Base-by-base conservation (phyloP, 768 basidiomycete genomes). In the Leccinum variicolor region DNA sequence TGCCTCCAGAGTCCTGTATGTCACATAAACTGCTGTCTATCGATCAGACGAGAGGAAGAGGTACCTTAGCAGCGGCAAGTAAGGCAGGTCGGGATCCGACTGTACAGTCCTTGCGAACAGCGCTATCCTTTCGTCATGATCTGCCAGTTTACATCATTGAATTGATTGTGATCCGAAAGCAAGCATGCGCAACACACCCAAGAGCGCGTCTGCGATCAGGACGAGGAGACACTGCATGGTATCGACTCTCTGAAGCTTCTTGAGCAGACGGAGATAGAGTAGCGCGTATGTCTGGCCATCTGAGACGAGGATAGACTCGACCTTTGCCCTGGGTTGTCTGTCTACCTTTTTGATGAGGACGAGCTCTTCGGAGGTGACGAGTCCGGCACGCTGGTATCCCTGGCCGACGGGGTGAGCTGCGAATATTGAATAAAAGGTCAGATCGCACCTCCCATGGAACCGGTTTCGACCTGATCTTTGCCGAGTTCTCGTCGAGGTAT, bases 371-470 rank as follows among this genome's bases (percentile, higher is more conserved):
- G 83, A 80, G 10, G 92, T 91, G 66, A 98, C 84, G 45, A 94
- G 84, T 47, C 87, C 92, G 47, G 93, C 94, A 63, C 96, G 87
- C 76, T 97, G 94, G 77, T 98, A 97, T 59, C 90, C 94, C 94
- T 98, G 64, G 28, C 36, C 50, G 31, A 52, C 58, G 66, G 47
- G 2, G 72, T 67, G 4, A 52, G 53, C 41, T 17, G 31, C 15
- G 45, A 19, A 17, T 10, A 5, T 7, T 17, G 1, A 5, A 21
- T 4, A 23, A 19, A 25, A 2, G 34, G 52, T 6, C 3, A 10
- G 4, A 6, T 45, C 77, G 57, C 57, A 96, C 96, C 87, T 97
- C 94, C 96, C 96, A 98, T 62, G 94, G 94, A 10, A 97, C 92
- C 1, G 88, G 86, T 73, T 95, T 97, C 8, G 88, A 82, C 64